Conservation (phyloP, 306 rosid species). For the Dryas octopetala region DNA sequence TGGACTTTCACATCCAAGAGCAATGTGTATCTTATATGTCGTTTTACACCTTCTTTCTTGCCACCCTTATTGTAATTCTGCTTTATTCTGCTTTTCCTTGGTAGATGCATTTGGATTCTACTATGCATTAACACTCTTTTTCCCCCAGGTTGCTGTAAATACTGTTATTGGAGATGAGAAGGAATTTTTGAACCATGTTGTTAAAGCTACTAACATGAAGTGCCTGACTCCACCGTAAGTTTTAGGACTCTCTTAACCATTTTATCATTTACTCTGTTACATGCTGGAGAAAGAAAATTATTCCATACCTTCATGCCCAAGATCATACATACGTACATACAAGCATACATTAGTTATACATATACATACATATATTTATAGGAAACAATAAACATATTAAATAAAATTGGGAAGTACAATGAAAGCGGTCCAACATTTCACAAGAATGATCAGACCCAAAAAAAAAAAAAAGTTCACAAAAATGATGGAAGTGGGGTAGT, state of each 20-base stretch:
- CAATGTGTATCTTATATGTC: neutral
- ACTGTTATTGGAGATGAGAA: slow-evolving; percentile 79
- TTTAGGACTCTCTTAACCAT: slow-evolving; percentile 11
- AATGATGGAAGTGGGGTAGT: no score
- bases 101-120: neutral
- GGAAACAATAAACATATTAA: no score
- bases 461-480: no score
- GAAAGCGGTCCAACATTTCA: no score
- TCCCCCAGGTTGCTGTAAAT: slow-evolving; percentile 73
- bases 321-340: no score
- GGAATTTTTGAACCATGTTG: slow-evolving; percentile 73
- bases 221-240: slow-evolving; percentile 89
- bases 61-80: neutral
- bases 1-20: neutral
- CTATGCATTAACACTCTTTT: neutral
- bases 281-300: neutral
- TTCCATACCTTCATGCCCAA: neutral
- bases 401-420: no score
- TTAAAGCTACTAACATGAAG: slow-evolving; percentile 87
- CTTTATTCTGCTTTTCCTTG: neutral
- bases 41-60: neutral
- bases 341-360: neutral
- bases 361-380: neutral
- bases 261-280: neutral
- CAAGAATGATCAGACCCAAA: no score